phyloP scores from a whole-genome alignment of 345 rosid species.

The Geranium rotundifolium region DNA sequence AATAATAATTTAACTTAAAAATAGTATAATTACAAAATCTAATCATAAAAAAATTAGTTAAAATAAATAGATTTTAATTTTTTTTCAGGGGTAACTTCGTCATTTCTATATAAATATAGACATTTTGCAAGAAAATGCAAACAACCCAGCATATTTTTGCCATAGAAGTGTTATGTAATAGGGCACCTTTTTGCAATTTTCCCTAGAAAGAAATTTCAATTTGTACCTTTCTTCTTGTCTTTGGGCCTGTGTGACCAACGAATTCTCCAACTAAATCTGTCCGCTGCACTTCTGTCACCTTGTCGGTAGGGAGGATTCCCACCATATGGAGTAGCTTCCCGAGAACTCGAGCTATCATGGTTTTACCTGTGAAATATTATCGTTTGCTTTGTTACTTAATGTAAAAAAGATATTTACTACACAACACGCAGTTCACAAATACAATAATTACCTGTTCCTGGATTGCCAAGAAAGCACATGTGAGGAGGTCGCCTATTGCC shows the following conservation, averaged over 20 bases:
- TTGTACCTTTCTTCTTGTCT: slow-evolving; percentile 80
- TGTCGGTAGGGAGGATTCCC: slow-evolving; percentile 83
- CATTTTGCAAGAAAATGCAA: no score
- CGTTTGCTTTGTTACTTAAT: neutral
- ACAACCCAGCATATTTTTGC: no score
- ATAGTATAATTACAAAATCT: no score
- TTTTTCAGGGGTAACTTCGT: no score
- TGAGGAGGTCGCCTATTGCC: slow-evolving; percentile 87
- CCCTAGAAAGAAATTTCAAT: neutral
- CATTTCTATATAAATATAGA: no score
- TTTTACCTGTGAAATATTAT: slow-evolving; percentile 53
- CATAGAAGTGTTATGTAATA: no score
- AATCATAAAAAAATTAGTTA: no score
- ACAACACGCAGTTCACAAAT: no score
- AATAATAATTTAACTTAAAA: no score
- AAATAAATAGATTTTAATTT: no score
- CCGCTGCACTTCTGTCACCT: slow-evolving; percentile 81
- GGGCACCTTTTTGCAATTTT: no score
- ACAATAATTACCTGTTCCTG: slow-evolving; percentile 67
- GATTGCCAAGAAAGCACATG: slow-evolving; percentile 97
- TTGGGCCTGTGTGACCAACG: slow-evolving; percentile 97
- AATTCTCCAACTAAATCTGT: slow-evolving; percentile 99
- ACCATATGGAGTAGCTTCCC: slow-evolving; percentile 86
- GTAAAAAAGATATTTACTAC: neutral
- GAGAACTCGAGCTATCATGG: slow-evolving; percentile 94